Evolutionary conservation across 352 stramenopile species (phyloP).

Genomic region (Saprolegnia diclina): DNA sequence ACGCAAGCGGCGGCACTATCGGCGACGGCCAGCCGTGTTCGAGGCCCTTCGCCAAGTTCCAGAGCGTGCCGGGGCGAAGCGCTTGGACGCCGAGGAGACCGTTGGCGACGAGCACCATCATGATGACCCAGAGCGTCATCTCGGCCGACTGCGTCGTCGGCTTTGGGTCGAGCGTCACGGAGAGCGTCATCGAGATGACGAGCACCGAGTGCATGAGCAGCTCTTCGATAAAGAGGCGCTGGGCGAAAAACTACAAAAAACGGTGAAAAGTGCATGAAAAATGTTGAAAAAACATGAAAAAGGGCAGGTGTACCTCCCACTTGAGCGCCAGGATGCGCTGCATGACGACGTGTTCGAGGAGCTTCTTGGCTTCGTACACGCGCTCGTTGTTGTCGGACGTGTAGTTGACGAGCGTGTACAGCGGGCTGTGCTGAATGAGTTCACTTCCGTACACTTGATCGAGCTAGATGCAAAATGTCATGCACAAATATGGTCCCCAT

Average conservation of each 20-base stretch:
- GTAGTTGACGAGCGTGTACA: slow-evolving; percentile 21
- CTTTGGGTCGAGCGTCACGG: slow-evolving; percentile 6
- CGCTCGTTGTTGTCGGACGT: slow-evolving; percentile 17
- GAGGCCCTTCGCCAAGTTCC: slow-evolving; percentile 4
- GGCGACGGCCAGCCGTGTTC: slow-evolving; percentile 8
- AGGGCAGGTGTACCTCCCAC: slow-evolving; percentile 11
- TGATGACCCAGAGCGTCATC: slow-evolving; percentile 10
- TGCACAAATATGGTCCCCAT: not conserved
- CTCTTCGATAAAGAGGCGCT: slow-evolving; percentile 22
- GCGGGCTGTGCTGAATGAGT: slow-evolving; percentile 10
- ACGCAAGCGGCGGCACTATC: slow-evolving; percentile 1
- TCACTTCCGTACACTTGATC: slow-evolving; percentile 17
- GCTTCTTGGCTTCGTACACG: slow-evolving; percentile 24
- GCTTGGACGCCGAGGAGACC: slow-evolving; percentile 8
- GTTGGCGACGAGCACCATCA: slow-evolving; percentile 11
- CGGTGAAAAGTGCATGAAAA: not conserved
- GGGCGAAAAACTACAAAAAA: slow-evolving; percentile 21
- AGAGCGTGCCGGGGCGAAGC: slow-evolving; percentile 13
- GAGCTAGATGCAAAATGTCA: not conserved
- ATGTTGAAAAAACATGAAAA: not conserved
- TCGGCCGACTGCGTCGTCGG: not conserved
- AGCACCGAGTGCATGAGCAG: slow-evolving; percentile 21
- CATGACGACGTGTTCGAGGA: slow-evolving; percentile 25
- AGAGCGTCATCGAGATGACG: slow-evolving; percentile 22
- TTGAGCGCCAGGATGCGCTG: slow-evolving; percentile 18